Percentiles rank a stretch among this genome's conserved stretches.
These are phyloP conservation scores for Debaryomyces singareniensis DNA, from an alignment of 1,139 yeast genomes.

Conservation along the genomic window DNA sequence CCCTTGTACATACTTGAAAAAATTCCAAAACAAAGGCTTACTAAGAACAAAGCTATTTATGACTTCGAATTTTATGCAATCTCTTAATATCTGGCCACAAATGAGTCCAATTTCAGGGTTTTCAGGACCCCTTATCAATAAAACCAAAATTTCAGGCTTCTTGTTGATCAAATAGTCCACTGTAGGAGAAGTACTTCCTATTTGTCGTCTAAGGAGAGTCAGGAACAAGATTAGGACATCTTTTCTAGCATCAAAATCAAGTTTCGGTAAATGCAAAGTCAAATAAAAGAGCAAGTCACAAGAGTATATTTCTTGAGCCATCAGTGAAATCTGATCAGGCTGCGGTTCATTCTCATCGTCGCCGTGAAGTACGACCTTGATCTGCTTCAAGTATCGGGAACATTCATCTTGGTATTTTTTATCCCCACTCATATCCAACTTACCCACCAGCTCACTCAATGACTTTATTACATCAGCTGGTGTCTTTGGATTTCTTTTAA, in stretches of 20 bases:
- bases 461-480: slow-evolving; percentile 78
- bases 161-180: slow-evolving; percentile 67
- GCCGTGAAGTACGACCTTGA: slow-evolving; percentile 66
- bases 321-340: slow-evolving; percentile 67
- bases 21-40: slow-evolving; percentile 66
- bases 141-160: slow-evolving; percentile 58
- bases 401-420: slow-evolving; percentile 74
- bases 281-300: slow-evolving; percentile 63
- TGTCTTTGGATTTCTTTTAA: slow-evolving; percentile 87
- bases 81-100: slow-evolving; percentile 76
- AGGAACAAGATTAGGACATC: slow-evolving; percentile 72
- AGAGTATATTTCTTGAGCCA: slow-evolving; percentile 73
- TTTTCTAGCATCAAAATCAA: slow-evolving; percentile 87
- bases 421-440: slow-evolving; percentile 53
- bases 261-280: slow-evolving; percentile 47
- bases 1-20: slow-evolving; percentile 69
- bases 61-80: slow-evolving; percentile 75
- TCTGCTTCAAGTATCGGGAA: slow-evolving; percentile 58
- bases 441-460: slow-evolving; percentile 64
- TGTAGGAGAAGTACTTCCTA: slow-evolving; percentile 75
- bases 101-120: slow-evolving; percentile 64
- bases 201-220: slow-evolving; percentile 72
- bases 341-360: slow-evolving; percentile 64
- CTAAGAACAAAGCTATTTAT: slow-evolving; percentile 54
- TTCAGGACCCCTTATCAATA: slow-evolving; percentile 67